Evolutionary conservation across 805 yeast genomes (phyloP), one percentile per base, ranked within the genome.

Genomic region (Diddensiella caesifluorescens): DNA sequence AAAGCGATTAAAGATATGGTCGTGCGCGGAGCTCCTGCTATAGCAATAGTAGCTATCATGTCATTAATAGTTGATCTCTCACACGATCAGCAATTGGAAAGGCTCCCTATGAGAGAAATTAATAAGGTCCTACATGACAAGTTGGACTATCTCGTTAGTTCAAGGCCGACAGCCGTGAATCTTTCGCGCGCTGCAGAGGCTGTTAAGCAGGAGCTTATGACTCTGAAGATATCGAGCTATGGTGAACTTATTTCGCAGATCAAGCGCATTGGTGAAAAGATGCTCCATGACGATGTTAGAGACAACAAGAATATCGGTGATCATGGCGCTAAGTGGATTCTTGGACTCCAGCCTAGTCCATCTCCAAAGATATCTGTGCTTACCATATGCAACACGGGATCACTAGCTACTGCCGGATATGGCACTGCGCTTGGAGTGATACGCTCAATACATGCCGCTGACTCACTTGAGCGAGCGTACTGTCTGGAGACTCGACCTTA

Each of bases 21-120:
- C 55, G 97, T 94, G 3, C 73, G 98, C 60, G 98, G 98, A 28
- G 98, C 98, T 0, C 98, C 98, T 0, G 97, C 97, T 1, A 90
- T 90, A 58, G 97, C 97, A 48, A 85, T 90, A 44, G 97, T 90
- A 2, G 97, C 95, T 4, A 79, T 88, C 1, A 72, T 89, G 46
- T 76, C 95, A 2, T 74, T 90, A 2, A 80, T 85, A 1, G 78
- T 83, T n/a, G 96, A 90, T 50, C 62, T 77, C 2, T 54, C 54
- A 57, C 54, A 56, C 43, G 43, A 46, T 6, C 44, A 42, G 12
- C 30, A 37, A n/a, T 19, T 27, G 21, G 19, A 21, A 3, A 44
- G 48, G 15, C 18, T 16, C 19, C 12, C 38, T 19, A 2, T 41
- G 30, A 21, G 22, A n/a, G 51, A 59, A 29, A 48, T 49, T 2